Evolutionary conservation across 2,329 filamentous ascomycete genomes (phyloP), one percentile per base, ranked within the genome.

Genomic region (Penicillium janthinellum): DNA sequence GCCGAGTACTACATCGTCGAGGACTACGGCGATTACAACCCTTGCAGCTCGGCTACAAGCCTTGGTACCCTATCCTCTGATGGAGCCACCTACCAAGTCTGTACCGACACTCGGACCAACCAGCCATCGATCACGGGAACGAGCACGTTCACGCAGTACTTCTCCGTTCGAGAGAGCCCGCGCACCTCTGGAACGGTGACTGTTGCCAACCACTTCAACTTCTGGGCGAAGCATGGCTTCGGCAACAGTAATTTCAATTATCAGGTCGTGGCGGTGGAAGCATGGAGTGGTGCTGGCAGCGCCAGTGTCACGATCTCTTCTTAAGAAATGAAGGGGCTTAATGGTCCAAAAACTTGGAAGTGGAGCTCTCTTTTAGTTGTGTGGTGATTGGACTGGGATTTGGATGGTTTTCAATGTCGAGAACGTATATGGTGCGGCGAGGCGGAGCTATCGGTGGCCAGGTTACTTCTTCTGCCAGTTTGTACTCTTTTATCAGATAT

Each of bases 171-270:
- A 41, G 8, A 59, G 53, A 48, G 53, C 39, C 5, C 14, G 31
- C 57, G 57, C 39, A 56, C 57, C 17, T 59, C 57, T 47, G 57
- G 57, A 45, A 59, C 57, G 47, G 57, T 59, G 25, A 59, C 57
- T 39, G 31, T 56, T 25, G 53, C 52, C 47, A 59, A 59, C 39
- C 57, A 59, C 34, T 59, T 59, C 53, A 59, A 48, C 47, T 59
- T 59, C 57, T 59, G 57, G 57, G 57, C 57, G 22, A 8, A 53
- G 37, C 50, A 53, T 28, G 50, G 50, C 4, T 58, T 58, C 51
- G 56, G 56, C 44, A 58, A 58, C 44, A 58, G 56, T 25, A 38
- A 58, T 12, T 58, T 58, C 37, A 58, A 58, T 37, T 58, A 58
- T 42, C 56, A 58, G 37, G 56, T 58, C 44, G n/a, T 58, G 44